These are phyloP conservation scores for Pyrrhoderma lamaoense DNA, from an alignment of 1,284 basidiomycete genomes.

Conservation along the genomic window DNA sequence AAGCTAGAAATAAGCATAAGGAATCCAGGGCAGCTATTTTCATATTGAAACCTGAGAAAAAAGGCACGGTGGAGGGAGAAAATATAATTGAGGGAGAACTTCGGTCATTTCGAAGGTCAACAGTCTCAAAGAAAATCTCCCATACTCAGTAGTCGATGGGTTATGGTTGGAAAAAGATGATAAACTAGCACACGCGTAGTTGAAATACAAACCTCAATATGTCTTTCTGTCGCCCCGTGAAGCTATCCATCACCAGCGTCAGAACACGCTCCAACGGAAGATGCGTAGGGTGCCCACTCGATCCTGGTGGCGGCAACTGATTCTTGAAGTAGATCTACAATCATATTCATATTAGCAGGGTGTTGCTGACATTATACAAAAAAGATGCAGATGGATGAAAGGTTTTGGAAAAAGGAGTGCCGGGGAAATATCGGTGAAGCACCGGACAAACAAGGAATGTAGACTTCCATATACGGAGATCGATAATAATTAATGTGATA, in stretches of 20 bases:
- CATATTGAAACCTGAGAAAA: no score
- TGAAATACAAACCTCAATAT: slow-evolving; percentile 70
- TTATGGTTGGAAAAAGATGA: no score
- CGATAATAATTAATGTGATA: no score
- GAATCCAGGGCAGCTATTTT: no score
- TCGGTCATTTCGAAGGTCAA: no score
- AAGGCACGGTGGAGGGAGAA: no score
- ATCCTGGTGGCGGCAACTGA: slow-evolving; percentile 62
- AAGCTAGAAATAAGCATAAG: no score
- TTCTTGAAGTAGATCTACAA: slow-evolving; percentile 95
- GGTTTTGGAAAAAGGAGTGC: neutral
- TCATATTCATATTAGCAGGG: slow-evolving; percentile 2
- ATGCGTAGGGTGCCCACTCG: slow-evolving; percentile 62
- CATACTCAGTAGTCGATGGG: no score
- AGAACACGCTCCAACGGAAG: slow-evolving; percentile 77
- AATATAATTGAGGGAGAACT: no score
- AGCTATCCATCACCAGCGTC: slow-evolving; percentile 85
- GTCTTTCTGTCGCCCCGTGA: slow-evolving; percentile 92
- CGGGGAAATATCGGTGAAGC: slow-evolving; percentile 8
- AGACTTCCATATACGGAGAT: neutral
- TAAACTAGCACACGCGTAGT: no score
- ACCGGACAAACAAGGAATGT: slow-evolving; percentile 4
- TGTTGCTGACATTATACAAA: slow-evolving; percentile 6
- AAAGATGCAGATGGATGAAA: neutral
- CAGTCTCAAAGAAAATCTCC: no score